A percentile compares a stretch with the other conserved stretches of the same genome.
Evolutionary conservation across 2,329 filamentous ascomycete species (phyloP).

Genomic region (Dactylellina drechsleri): DNA sequence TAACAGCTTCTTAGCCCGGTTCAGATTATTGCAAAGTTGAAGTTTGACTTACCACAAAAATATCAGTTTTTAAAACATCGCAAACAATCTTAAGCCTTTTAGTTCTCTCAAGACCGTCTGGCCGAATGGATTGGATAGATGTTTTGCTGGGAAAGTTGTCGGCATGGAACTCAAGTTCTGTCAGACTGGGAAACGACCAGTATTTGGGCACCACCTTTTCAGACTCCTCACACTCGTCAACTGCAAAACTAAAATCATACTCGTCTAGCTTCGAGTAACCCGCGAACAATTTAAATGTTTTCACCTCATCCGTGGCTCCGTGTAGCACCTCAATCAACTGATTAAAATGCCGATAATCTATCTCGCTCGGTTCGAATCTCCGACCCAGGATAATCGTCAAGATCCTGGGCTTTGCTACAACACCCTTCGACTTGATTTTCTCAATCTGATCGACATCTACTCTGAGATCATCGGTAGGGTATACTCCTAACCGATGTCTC

Average conservation of each 20-base stretch:
- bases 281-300: slow-evolving; percentile 29
- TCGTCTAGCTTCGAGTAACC: slow-evolving; percentile 42
- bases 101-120: not conserved
- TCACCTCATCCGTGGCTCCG: slow-evolving; percentile 23
- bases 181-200: slow-evolving; percentile 38
- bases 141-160: slow-evolving; percentile 18
- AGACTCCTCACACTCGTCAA: not conserved
- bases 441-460: slow-evolving; percentile 17
- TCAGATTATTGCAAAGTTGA: not conserved
- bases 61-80: slow-evolving; percentile 21
- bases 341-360: slow-evolving; percentile 34
- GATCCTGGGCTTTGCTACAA: slow-evolving; percentile 21
- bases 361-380: slow-evolving; percentile 32
- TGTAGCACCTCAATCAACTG: slow-evolving; percentile 34
- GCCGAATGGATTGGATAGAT: slow-evolving; percentile 5
- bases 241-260: slow-evolving; percentile 4
- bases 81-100: slow-evolving; percentile 28
- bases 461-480: not conserved
- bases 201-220: not conserved
- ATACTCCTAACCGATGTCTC: slow-evolving; percentile 24
- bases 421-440: slow-evolving; percentile 16
- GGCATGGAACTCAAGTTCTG: slow-evolving; percentile 17
- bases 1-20: not conserved
- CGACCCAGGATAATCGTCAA: slow-evolving; percentile 32
- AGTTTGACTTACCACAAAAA: slow-evolving; percentile 7